Percentiles rank a stretch among this genome's conserved stretches.
phyloP scores from a whole-genome alignment of 2,329 filamentous ascomycete species.

The Scolecobasidium constrictum region DNA sequence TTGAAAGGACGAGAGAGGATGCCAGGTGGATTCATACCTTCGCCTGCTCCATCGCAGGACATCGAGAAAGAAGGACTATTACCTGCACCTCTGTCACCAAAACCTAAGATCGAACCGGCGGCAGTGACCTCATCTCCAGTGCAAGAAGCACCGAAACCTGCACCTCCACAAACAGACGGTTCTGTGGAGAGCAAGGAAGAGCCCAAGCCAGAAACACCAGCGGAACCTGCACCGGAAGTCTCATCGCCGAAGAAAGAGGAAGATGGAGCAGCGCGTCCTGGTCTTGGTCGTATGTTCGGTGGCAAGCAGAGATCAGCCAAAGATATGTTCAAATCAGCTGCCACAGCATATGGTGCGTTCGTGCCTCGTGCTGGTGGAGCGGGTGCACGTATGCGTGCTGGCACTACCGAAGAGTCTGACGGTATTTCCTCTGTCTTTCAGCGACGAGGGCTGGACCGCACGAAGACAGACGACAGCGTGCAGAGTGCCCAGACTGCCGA shows the following conservation, averaged over 20 bases:
- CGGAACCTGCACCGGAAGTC: constrained; percentile 25
- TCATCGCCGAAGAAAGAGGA: constrained; percentile 30
- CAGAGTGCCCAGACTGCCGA: neutral
- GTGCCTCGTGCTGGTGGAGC: constrained; percentile 78
- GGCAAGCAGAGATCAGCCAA: constrained; percentile 63
- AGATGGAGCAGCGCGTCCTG: constrained; percentile 54
- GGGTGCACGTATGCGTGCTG: constrained; percentile 60
- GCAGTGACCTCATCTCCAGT: neutral
- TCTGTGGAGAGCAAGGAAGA: neutral
- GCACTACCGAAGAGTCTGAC: constrained; percentile 52
- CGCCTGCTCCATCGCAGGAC: constrained; percentile 6
- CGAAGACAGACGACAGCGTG: constrained; percentile 6
- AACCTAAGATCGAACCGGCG: neutral
- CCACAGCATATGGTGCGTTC: constrained; percentile 61
- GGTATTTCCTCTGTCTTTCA: constrained; percentile 84
- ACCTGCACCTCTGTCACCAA: constrained; percentile 7
- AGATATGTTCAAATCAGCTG: constrained; percentile 69
- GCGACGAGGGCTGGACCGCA: constrained; percentile 41
- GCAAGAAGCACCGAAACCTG: constrained; percentile 4
- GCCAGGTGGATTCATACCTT: constrained; percentile 9
- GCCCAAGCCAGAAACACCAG: neutral
- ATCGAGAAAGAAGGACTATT: constrained; percentile 6
- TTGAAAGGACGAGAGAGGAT: constrained; percentile 1
- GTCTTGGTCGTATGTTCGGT: constrained; percentile 74
- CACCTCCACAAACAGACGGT: neutral